phyloP scores from a whole-genome alignment of 2,329 filamentous ascomycete genomes.

The Verticillium longisporum region DNA sequence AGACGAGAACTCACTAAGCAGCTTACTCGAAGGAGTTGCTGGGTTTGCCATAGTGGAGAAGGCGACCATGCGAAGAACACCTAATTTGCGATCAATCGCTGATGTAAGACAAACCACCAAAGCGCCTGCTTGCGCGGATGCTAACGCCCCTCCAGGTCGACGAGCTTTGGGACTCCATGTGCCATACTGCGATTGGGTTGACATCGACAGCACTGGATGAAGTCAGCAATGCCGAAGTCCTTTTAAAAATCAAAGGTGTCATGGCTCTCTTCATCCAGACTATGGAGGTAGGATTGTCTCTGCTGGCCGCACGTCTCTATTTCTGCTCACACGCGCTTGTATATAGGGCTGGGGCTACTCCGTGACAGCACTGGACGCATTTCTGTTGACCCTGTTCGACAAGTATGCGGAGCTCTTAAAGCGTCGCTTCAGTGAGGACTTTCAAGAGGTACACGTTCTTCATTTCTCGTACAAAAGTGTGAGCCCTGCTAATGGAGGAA shows the following conservation, averaged over 20 bases:
- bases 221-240: constrained; percentile 79
- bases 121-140: neutral
- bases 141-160: constrained; percentile 60
- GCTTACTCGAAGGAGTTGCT: constrained; percentile 84
- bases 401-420: constrained; percentile 92
- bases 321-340: neutral
- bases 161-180: constrained; percentile 98
- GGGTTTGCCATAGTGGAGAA: constrained; percentile 96
- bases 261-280: constrained; percentile 95
- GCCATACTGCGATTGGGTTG: constrained; percentile 73
- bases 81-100: constrained; percentile 71
- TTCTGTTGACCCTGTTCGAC: constrained; percentile 83
- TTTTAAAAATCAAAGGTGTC: constrained; percentile 92
- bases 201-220: constrained; percentile 72
- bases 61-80: constrained; percentile 80
- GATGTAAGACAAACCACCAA: constrained; percentile 54
- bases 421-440: constrained; percentile 87
- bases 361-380: constrained; percentile 71
- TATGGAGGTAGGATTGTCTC: constrained; percentile 65
- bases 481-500: constrained; percentile 18
- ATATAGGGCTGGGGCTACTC: constrained; percentile 80
- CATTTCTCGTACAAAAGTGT: neutral
- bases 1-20: constrained; percentile 81
- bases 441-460: constrained; percentile 64
- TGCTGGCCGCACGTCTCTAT: neutral